These are phyloP conservation scores for Prunus yedoensis DNA, from an alignment of 331 rosid species.

Conservation along the genomic window DNA sequence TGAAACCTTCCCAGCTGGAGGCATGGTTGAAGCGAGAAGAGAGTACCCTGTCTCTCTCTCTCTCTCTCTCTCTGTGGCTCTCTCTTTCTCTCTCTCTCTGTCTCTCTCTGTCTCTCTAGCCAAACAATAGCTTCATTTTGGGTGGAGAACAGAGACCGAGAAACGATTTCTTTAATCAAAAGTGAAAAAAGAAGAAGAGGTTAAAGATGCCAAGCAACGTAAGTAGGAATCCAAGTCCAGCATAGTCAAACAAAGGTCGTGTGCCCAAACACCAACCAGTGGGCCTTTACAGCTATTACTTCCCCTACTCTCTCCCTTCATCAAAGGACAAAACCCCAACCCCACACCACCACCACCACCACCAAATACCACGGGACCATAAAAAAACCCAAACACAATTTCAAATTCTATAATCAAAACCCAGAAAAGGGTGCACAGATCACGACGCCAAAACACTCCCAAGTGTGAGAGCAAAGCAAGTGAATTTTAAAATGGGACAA, in stretches of 20 bases:
- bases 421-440: constrained; percentile 44
- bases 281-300: constrained; percentile 55
- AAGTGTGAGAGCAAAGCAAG: constrained; percentile 5
- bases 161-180: constrained; percentile 10
- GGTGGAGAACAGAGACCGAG: constrained; percentile 21
- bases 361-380: constrained; percentile 10
- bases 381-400: background rate
- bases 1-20: too few relatives aligned
- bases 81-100: background rate
- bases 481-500: background rate
- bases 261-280: constrained; percentile 19
- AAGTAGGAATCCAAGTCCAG: constrained; percentile 38
- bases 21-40: too few relatives aligned
- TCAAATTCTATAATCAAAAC: constrained; percentile 15
- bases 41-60: too few relatives aligned
- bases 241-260: constrained; percentile 39
- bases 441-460: constrained; percentile 36
- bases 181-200: constrained; percentile 10
- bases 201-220: constrained; percentile 25
- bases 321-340: constrained; percentile 14
- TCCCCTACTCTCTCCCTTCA: background rate
- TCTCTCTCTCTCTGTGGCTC: too few relatives aligned
- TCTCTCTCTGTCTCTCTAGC: constrained; percentile 18
- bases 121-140: constrained; percentile 14
- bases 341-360: constrained; percentile 23